Base-by-base conservation (phyloP, 2,329 filamentous ascomycete species). In the Trichoderma koningiopsis region DNA sequence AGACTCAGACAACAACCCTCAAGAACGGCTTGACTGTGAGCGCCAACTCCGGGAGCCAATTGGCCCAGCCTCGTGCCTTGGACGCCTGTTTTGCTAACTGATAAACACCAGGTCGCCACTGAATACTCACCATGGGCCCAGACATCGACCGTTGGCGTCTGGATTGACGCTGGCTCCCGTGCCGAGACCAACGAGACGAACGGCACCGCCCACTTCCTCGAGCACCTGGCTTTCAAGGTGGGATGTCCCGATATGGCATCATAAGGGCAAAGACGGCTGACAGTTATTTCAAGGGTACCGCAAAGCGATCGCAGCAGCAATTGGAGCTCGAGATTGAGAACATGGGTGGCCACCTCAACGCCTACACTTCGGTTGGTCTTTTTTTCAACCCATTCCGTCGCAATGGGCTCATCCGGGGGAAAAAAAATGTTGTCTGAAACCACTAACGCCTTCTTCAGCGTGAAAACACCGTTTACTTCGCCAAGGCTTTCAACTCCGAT, bases 191-290 rank as follows among this genome's bases (percentile, higher is more conserved):
- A 96, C 85, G 94, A 94, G 89, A 98, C 93, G 80, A 99, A 98
- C 86, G 96, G 96, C 84, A 99, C 96, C 77, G 96, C 96, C 79
- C 96, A 99, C 87, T 99, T 99, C 88, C 90, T 99, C 78, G 96
- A 99, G 88, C 96, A 99, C 87, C 89, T 99, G 83, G 96, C 96
- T 77, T 99, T 99, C 91, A 99, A 99, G 93, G 94, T 97, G 88
- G 76, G 75, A 68, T 64, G 72, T 60, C 19, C 59, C 58, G 16
- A n/a, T 55, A 58, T 40, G 56, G 52, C 47, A 66, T 67, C 55
- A 40, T 37, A 49, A 24, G 35, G 22, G 29, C 29, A 16, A 49
- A 49, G 24, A 53, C 59, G 49, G 61, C 70, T 71, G 68, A 71
- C 67, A 40, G 22, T 35, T 37, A 33, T 59, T 57, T 49, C 37